A percentile compares a stretch with the other conserved stretches of the same genome.
These are phyloP conservation scores for Achaetomium macrosporum DNA, from an alignment of 2,329 filamentous ascomycete species.

Conservation along the genomic window DNA sequence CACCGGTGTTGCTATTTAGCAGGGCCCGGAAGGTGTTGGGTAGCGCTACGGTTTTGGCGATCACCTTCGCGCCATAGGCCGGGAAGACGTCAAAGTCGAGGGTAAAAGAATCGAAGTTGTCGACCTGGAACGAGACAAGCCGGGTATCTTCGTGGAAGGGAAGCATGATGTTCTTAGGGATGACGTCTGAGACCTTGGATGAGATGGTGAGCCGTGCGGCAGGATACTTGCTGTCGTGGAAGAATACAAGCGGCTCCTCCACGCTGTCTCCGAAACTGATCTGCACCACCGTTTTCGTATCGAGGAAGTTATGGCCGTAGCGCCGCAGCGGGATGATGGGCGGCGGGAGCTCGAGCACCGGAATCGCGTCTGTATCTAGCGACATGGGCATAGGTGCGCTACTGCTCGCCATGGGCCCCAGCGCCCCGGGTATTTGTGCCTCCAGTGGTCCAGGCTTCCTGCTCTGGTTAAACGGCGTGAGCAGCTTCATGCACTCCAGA, in stretches of 20 bases:
- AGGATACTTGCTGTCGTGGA: conserved; percentile 94
- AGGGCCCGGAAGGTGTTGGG: conserved; percentile 77
- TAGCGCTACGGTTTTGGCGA: conserved; percentile 89
- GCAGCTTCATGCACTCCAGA: conserved; percentile 84
- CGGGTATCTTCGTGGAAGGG: conserved; percentile 95
- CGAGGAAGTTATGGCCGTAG: conserved; percentile 97
- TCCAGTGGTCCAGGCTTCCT: conserved; percentile 40
- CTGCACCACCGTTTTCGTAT: conserved; percentile 94
- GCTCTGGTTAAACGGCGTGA: conserved; percentile 55
- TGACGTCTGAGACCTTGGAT: conserved; percentile 90
- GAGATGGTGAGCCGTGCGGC: conserved; percentile 93
- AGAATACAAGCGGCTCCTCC: conserved; percentile 80
- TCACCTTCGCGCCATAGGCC: conserved; percentile 94
- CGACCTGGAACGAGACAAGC: conserved; percentile 90
- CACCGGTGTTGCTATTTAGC: conserved; percentile 63
- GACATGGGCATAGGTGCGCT: conserved; percentile 55
- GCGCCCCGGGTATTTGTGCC: conserved; percentile 31
- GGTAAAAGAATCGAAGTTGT: conserved; percentile 85
- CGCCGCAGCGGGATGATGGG: conserved; percentile 91
- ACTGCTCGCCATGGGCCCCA: conserved; percentile 43
- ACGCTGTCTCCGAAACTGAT: conserved; percentile 77
- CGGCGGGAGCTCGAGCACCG: conserved; percentile 83
- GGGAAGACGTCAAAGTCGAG: conserved; percentile 98
- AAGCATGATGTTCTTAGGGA: conserved; percentile 90
- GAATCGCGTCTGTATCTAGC: conserved; percentile 81